Evolutionary conservation across 1,139 yeast species (phyloP).

Genomic region (Blastobotrys buckinghamii): DNA sequence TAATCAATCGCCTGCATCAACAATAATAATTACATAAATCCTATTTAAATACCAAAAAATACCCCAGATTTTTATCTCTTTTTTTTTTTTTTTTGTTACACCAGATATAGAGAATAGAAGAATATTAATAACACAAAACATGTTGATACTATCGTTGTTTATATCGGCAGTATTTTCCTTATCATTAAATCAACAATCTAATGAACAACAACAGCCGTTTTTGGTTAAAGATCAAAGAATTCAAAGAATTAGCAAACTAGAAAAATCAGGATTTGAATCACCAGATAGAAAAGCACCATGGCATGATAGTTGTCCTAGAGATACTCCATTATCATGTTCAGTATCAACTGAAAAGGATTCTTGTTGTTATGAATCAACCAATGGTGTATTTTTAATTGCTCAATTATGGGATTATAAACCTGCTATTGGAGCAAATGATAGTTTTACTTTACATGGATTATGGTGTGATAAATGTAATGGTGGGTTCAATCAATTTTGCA

Average conservation of each 20-base stretch:
- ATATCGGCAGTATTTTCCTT: not conserved
- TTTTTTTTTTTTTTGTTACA: no score
- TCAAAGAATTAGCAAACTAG: no score
- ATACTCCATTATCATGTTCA: slow-evolving; percentile 63
- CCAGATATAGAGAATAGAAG: no score
- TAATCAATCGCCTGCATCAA: no score
- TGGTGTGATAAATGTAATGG: slow-evolving; percentile 87
- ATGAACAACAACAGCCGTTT: not conserved
- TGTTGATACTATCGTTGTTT: not conserved
- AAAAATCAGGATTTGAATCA: slow-evolving; percentile 3
- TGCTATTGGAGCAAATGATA: slow-evolving; percentile 68
- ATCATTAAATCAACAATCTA: not conserved
- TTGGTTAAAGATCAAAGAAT: not conserved
- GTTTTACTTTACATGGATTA: slow-evolving; percentile 78
- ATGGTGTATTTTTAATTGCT: slow-evolving; percentile 77
- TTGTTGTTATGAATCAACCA: slow-evolving; percentile 88
- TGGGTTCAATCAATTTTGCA: slow-evolving; percentile 71
- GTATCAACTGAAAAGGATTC: slow-evolving; percentile 33
- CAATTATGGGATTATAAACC: slow-evolving; percentile 95
- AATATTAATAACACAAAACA: not conserved
- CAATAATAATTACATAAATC: no score
- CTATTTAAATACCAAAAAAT: no score
- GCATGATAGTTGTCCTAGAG: slow-evolving; percentile 49
- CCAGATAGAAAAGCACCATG: slow-evolving; percentile 9
- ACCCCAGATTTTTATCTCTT: no score